Evolutionary conservation across 805 yeast species (phyloP).

Genomic region (Teunomyces aglyptinius): DNA sequence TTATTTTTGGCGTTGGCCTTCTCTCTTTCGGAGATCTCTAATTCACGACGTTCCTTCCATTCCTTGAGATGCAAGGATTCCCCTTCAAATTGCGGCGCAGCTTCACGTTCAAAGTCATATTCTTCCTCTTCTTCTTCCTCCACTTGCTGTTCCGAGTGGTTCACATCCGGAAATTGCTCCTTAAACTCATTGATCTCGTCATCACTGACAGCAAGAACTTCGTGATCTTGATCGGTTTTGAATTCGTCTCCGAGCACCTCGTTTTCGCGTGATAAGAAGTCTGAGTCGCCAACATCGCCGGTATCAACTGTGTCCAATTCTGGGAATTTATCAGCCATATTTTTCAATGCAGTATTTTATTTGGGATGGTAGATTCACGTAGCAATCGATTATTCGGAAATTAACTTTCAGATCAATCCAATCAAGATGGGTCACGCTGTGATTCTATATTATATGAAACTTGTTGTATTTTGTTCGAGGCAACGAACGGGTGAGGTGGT

Average conservation of each 20-base stretch:
- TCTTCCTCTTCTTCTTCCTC: slow-evolving; percentile 23
- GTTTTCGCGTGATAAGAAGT: slow-evolving; percentile 67
- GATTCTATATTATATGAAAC: not conserved
- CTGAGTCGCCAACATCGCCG: slow-evolving; percentile 43
- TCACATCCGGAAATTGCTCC: slow-evolving; percentile 61
- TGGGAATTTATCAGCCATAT: slow-evolving; percentile 77
- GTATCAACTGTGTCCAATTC: slow-evolving; percentile 51
- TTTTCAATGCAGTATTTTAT: slow-evolving; percentile 2
- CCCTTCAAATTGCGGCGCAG: slow-evolving; percentile 21
- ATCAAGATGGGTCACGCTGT: not conserved
- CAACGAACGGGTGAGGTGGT: slow-evolving; percentile 1
- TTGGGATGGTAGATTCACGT: not conserved
- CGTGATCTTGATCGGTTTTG: slow-evolving; percentile 60
- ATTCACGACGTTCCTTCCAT: slow-evolving; percentile 80
- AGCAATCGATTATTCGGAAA: not conserved
- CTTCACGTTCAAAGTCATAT: slow-evolving; percentile 39
- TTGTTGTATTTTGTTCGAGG: slow-evolving; percentile 1
- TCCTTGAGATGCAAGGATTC: slow-evolving; percentile 55
- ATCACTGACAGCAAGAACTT: slow-evolving; percentile 39
- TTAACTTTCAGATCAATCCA: not conserved
- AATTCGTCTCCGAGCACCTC: slow-evolving; percentile 71
- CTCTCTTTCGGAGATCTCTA: slow-evolving; percentile 80
- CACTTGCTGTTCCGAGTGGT: slow-evolving; percentile 15
- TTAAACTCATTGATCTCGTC: slow-evolving; percentile 59
- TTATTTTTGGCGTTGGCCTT: slow-evolving; percentile 62